phyloP scores from a whole-genome alignment of 352 stramenopile species.

The Paralagenidium karlingii region DNA sequence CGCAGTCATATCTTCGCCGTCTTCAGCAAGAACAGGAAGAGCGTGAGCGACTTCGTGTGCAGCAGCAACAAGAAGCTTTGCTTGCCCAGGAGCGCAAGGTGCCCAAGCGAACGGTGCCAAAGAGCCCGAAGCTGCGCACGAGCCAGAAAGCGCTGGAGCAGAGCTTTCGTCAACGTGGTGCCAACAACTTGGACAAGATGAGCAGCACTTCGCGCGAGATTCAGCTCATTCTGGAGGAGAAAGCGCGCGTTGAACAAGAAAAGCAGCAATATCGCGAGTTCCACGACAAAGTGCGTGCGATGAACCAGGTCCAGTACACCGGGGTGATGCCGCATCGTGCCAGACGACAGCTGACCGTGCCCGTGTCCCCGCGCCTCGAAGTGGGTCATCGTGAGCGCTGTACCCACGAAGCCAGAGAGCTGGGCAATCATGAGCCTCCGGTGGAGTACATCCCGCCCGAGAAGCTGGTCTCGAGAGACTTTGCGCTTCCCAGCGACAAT shows the following conservation, averaged over 20 bases:
- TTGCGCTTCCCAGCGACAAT: slow-evolving; percentile 4
- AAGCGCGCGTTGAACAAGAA: slow-evolving; percentile 46
- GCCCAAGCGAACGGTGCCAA: slow-evolving; percentile 35
- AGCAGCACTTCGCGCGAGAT: slow-evolving; percentile 69
- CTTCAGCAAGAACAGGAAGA: slow-evolving; percentile 47
- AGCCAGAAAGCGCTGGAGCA: slow-evolving; percentile 15
- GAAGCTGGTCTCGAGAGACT: slow-evolving; percentile 15
- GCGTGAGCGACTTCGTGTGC: too few relatives aligned
- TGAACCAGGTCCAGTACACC: slow-evolving; percentile 53
- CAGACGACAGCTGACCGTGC: slow-evolving; percentile 70
- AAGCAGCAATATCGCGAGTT: slow-evolving; percentile 68
- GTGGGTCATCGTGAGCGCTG: slow-evolving; percentile 42
- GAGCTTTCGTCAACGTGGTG: background rate
- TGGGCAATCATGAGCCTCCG: background rate
- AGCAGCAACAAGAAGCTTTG: too few relatives aligned
- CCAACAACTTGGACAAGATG: slow-evolving; percentile 12
- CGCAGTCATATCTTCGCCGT: slow-evolving; percentile 40
- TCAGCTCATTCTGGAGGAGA: slow-evolving; percentile 64
- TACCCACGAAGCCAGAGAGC: background rate
- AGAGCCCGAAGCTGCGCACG: slow-evolving; percentile 34
- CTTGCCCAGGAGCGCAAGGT: too few relatives aligned
- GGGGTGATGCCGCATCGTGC: too few relatives aligned
- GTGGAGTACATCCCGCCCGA: slow-evolving; percentile 9
- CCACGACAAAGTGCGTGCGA: slow-evolving; percentile 46
- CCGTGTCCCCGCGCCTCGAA: slow-evolving; percentile 47